Conservation (phyloP, 345 rosid genomes). For the Lepidium didymum region DNA sequence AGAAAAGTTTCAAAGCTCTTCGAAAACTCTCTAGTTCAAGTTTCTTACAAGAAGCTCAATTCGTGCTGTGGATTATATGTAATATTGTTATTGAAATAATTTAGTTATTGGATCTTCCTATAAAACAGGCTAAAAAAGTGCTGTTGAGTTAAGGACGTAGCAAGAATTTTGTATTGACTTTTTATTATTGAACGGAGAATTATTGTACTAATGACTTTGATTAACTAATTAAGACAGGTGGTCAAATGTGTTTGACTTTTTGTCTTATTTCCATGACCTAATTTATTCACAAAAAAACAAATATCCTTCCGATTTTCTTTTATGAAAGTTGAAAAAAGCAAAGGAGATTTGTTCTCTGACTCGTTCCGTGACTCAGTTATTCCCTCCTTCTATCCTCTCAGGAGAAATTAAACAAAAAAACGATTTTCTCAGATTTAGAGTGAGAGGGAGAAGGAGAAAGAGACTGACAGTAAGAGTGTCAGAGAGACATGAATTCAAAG, state of each 20-base stretch:
- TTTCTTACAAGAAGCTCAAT: not conserved
- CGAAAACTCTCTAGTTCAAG: no score
- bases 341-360: conserved; percentile 19
- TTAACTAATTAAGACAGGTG: not conserved
- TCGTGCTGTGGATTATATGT: not conserved
- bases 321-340: not conserved
- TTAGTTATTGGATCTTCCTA: not conserved
- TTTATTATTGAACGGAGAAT: not conserved
- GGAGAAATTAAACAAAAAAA: not conserved
- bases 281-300: conserved; percentile 15
- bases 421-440: conserved; percentile 12
- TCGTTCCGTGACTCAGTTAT: conserved; percentile 27
- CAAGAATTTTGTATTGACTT: not conserved
- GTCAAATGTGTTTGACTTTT: conserved; percentile 20
- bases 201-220: not conserved
- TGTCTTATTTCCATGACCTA: conserved; percentile 2
- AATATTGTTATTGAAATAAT: not conserved
- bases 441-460: not conserved
- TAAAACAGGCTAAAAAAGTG: not conserved
- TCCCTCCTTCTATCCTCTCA: conserved; percentile 6
- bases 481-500: not conserved
- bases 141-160: not conserved
- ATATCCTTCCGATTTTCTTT: conserved; percentile 1
- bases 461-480: conserved; percentile 8
- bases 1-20: no score